phyloP scores from a whole-genome alignment of 495 filamentous ascomycete species.

The Friedmanniomyces simplex region DNA sequence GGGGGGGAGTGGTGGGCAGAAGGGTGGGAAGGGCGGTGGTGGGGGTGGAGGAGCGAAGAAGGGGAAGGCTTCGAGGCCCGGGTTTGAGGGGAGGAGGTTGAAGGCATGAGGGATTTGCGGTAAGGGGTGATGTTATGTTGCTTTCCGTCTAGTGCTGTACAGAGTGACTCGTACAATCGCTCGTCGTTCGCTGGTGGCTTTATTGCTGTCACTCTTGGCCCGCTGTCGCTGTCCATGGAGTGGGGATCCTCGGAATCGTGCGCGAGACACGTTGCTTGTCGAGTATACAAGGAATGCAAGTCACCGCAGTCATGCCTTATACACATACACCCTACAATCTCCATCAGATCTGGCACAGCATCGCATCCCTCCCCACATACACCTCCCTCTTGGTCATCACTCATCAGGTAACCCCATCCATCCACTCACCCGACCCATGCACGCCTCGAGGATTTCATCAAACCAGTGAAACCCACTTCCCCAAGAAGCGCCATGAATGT shows the following conservation, averaged over 20 bases:
- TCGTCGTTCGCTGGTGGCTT: too few species aligned
- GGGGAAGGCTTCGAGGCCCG: slow-evolving; percentile 59
- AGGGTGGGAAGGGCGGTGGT: slow-evolving; percentile 40
- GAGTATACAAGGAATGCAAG: too few species aligned
- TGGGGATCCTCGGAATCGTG: too few species aligned
- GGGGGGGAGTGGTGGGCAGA: slow-evolving; percentile 52
- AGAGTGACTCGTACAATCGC: neutral
- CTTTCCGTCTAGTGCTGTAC: neutral
- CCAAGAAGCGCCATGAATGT: neutral
- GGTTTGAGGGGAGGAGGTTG: slow-evolving; percentile 93
- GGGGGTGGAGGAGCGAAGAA: slow-evolving; percentile 36
- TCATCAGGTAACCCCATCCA: neutral
- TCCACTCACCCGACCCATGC: too few species aligned
- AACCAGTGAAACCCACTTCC: neutral
- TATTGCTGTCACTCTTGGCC: too few species aligned
- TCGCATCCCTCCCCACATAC: neutral
- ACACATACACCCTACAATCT: too few species aligned
- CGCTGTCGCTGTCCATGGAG: too few species aligned
- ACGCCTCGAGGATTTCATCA: neutral
- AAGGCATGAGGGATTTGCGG: slow-evolving; percentile 46
- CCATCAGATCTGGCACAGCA: neutral
- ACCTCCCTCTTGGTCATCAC: neutral
- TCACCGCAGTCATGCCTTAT: too few species aligned
- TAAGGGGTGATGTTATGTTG: too few species aligned
- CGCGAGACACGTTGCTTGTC: too few species aligned